These are phyloP conservation scores for Cucurbita maxima DNA, from an alignment of 306 rosid genomes.

Conservation along the genomic window DNA sequence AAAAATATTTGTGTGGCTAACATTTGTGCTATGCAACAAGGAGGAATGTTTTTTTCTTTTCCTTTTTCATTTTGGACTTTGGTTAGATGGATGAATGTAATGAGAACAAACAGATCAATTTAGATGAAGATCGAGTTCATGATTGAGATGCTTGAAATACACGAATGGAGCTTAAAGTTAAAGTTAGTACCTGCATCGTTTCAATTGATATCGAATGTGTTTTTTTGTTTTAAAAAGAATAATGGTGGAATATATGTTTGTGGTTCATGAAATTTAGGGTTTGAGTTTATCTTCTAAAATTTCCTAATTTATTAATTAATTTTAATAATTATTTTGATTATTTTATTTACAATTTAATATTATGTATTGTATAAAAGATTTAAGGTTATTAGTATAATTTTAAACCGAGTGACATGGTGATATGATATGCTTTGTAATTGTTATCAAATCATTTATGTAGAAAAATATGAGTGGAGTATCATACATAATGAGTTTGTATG, in stretches of 20 bases:
- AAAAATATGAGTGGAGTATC: too few relatives aligned
- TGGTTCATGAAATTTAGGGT: background rate
- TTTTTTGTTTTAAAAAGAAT: background rate
- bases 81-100: background rate
- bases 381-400: too few relatives aligned
- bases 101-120: background rate
- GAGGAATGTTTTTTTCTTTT: background rate
- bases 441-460: too few relatives aligned
- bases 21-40: background rate
- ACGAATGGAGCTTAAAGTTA: background rate
- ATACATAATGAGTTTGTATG: too few relatives aligned
- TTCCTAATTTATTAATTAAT: too few relatives aligned
- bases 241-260: background rate
- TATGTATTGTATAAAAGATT: too few relatives aligned
- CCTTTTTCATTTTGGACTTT: background rate
- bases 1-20: background rate
- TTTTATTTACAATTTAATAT: too few relatives aligned
- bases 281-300: too few relatives aligned
- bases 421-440: too few relatives aligned
- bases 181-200: background rate
- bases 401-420: too few relatives aligned
- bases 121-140: background rate
- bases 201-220: background rate
- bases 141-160: background rate
- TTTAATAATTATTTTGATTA: too few relatives aligned